phyloP scores from a whole-genome alignment of 352 stramenopile species.

The Aphanomyces cochlioides region DNA sequence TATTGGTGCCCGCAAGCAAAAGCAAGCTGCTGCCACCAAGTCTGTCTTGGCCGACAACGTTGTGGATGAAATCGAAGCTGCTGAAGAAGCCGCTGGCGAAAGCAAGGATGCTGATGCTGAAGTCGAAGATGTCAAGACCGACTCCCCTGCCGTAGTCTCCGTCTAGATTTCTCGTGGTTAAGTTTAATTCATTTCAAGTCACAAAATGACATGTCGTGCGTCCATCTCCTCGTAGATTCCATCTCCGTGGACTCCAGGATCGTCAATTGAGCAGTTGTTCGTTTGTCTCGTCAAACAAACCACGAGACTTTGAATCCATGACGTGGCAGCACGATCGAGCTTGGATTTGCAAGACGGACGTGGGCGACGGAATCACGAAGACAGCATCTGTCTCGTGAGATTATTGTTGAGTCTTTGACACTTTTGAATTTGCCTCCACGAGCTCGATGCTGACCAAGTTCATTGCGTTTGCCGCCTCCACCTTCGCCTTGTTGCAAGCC shows the following conservation, averaged over 20 bases:
- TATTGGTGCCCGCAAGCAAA: conserved; percentile 12
- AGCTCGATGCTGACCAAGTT: no score
- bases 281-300: neutral
- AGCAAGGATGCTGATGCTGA: conserved; percentile 1
- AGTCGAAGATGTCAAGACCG: conserved; percentile 25
- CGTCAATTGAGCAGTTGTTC: neutral
- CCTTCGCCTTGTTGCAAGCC: no score
- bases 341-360: no score
- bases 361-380: no score
- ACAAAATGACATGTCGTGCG: no score
- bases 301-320: no score
- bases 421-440: no score
- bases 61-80: conserved; percentile 29
- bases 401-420: no score
- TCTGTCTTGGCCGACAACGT: conserved; percentile 19
- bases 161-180: conserved; percentile 14
- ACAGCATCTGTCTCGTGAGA: no score
- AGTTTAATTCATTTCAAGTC: conserved; percentile 17
- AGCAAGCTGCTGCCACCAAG: conserved; percentile 1
- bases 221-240: neutral
- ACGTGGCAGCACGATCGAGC: no score
- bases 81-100: conserved; percentile 5
- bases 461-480: no score
- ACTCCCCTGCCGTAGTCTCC: conserved; percentile 20
- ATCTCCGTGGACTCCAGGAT: neutral